Conservation (phyloP, 2,329 filamentous ascomycete species). For the Hortaea werneckii region DNA sequence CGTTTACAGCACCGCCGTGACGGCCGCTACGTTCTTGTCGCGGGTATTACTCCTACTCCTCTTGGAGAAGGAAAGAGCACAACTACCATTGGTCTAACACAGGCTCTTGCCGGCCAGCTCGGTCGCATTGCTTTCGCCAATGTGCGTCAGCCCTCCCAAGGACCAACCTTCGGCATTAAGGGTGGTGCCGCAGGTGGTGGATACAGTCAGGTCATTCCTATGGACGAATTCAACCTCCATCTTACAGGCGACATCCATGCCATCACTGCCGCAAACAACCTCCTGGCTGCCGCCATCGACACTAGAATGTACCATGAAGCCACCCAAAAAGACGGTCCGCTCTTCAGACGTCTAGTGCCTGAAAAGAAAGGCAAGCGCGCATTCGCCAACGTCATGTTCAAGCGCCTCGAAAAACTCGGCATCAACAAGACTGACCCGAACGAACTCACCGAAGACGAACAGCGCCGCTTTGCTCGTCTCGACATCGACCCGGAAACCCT, state of each 20-base stretch:
- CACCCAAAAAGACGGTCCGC: conserved; percentile 79
- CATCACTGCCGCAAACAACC: conserved; percentile 92
- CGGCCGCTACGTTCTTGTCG: conserved; percentile 84
- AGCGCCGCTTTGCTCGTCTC: conserved; percentile 75
- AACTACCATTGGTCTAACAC: conserved; percentile 88
- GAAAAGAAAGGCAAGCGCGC: conserved; percentile 79
- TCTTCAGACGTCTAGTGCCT: conserved; percentile 82
- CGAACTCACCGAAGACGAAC: conserved; percentile 82
- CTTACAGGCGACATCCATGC: conserved; percentile 96
- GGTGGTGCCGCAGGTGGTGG: conserved; percentile 93
- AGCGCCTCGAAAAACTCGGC: conserved; percentile 85
- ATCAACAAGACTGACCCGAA: conserved; percentile 92
- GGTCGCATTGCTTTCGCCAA: conserved; percentile 88
- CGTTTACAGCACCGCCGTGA: conserved; percentile 78
- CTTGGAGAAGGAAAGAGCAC: conserved; percentile 97
- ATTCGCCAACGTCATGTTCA: conserved; percentile 86
- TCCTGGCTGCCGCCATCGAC: conserved; percentile 91
- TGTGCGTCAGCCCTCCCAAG: conserved; percentile 91
- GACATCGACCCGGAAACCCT: conserved; percentile 97
- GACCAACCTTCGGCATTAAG: conserved; percentile 98
- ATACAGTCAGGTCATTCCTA: conserved; percentile 97
- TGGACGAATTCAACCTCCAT: conserved; percentile 99
- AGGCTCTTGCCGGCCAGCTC: conserved; percentile 82
- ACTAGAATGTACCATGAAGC: conserved; percentile 97
- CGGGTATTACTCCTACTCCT: conserved; percentile 92